Evolutionary conservation across 1,284 basidiomycete species (phyloP), one percentile per base, ranked within the genome.

Genomic region (Sparassis latifolia): DNA sequence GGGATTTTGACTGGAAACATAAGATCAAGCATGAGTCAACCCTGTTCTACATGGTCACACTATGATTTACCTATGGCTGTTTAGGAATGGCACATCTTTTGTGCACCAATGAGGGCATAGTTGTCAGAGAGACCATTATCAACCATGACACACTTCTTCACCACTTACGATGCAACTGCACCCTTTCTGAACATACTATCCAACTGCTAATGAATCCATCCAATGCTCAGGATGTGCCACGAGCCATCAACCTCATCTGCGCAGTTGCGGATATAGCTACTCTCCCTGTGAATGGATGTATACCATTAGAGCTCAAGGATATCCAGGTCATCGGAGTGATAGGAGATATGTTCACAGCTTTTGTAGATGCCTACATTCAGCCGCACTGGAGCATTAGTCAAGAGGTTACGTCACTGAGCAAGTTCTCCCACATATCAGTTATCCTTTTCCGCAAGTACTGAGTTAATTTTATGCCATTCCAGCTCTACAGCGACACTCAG

Each of bases 1-100:
- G 48, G 35, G 52, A 53, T 41, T 61, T 61, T 48, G 62, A 64
- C 44, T 58, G 47, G 37, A 62, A 64, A 45, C 62, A 62, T 47
- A 37, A 53, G 27, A 51, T 60, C 39, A 64, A 64, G 46, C 58
- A 59, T 64, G 41, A 32, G 58, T 55, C 20, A 20, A 20, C 20
- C 20, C 20, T 20, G 20, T 20, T 20, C 20, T 20, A 20, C 20
- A 20, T 20, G 20, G 20, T 20, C 20, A 20, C 20, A 20, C 20
- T 20, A 20, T 20, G 20, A 20, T 20, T 20, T 20, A 20, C 20
- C 20, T 20, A 20, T 20, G 20, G 20, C 20, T 20, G 20, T 20
- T 20, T 20, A 20, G 20, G 20, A 20, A 20, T 20, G 10, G 47
- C 10, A 10, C 47, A 44, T 28, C 48, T 56, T 1, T 10, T 56